Evolutionary conservation across 345 rosid species (phyloP), one percentile per base, ranked within the genome.

Genomic region (Balakata baccata): DNA sequence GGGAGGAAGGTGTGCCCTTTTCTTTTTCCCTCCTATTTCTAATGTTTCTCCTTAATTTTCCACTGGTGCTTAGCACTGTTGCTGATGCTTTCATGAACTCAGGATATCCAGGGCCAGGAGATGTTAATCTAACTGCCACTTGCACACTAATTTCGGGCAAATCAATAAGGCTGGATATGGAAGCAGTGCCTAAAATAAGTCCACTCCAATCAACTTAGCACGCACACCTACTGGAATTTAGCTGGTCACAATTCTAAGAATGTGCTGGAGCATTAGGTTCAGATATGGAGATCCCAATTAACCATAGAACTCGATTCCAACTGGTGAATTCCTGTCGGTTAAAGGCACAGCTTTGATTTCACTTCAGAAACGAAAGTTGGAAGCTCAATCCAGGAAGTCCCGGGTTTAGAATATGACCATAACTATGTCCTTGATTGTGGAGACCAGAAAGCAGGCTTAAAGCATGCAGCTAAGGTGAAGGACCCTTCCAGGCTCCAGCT

Each of bases 181-280:
- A 91, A 77, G 96, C 92, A 18, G 80, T 89, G 71, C 83, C 96
- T 0, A 86, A 87, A 88, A 78, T 76, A 86, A 83, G 83, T 85
- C 88, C 38, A 91, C 96, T 74, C 97, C 89, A 7, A 81, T 91
- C 37, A 90, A 68, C 81, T 81, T 92, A 76, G 97, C 94, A 65
- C 98, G 65, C 97, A 92, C 71, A 89, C 93, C 29, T 94, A 92
- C 82, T 91, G 96, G 96, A 89, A 91, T 86, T 80, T 94, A 56
- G 86, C 90, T 0, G 98, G 98, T 41, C 96, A 94, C 69, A 69
- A 79, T 82, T 87, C 94, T 0, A 92, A 94, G 63, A 78, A 76
- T 84, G 80, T 87, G 61, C 93, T 94, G 2, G 85, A 86, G 75
- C 96, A 94, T 62, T 71, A 81, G 49, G 86, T 86, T 75, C 94